Percentiles rank a stretch among this genome's conserved stretches.
phyloP scores from a whole-genome alignment of 148 eudicot species.

The Vaccinium macrocarpon region DNA sequence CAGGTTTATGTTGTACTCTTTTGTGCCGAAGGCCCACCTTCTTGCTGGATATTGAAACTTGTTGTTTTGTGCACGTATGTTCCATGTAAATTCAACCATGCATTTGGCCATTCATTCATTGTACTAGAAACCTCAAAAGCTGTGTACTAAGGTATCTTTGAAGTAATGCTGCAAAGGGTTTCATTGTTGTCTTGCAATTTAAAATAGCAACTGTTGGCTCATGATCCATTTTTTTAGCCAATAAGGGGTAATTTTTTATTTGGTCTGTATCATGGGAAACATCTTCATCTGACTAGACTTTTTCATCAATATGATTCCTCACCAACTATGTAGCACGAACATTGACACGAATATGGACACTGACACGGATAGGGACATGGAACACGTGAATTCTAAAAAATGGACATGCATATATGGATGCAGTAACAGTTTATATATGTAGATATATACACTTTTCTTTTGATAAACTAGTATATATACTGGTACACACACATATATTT shows the following conservation, averaged over 20 bases:
- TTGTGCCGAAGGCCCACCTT: neutral
- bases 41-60: neutral
- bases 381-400: no score
- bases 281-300: neutral
- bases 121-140: neutral
- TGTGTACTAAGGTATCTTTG: neutral
- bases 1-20: slow-evolving; percentile 43
- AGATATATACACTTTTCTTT: no score
- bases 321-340: no score
- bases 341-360: no score
- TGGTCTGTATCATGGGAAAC: neutral
- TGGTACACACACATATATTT: no score
- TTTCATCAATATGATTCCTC: neutral
- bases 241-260: neutral
- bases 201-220: neutral
- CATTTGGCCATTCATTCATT: neutral
- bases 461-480: no score
- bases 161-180: neutral
- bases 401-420: no score
- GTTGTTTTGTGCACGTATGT: neutral
- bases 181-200: neutral
- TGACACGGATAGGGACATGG: no score
- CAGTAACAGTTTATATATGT: no score
- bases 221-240: neutral
- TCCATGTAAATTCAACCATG: neutral